phyloP scores from a whole-genome alignment of 1,139 yeast species.

The Saccharomyces hybrid region DNA sequence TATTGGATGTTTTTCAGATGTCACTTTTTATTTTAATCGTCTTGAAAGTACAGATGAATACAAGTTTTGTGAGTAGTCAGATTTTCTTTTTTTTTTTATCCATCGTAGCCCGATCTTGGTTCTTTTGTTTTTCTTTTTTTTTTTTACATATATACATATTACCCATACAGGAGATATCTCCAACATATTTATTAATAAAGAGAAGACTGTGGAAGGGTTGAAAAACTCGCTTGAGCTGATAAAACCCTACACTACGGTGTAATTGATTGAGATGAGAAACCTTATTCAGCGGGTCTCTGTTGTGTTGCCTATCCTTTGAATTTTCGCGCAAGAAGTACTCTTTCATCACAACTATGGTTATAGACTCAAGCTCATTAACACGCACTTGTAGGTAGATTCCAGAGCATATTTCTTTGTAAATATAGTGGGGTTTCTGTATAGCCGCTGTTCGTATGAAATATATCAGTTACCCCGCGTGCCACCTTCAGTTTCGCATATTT shows the following conservation, averaged over 20 bases:
- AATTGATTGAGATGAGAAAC: not conserved
- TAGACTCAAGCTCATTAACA: not conserved
- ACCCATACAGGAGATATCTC: slow-evolving; percentile 1
- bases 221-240: not conserved
- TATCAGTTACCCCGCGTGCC: not conserved
- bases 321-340: not conserved
- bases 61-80: not conserved
- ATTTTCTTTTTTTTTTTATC: not conserved
- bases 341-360: too few relatives aligned
- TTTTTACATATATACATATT: not conserved
- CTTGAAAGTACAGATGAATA: not conserved
- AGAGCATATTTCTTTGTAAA: not conserved
- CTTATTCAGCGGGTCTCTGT: not conserved
- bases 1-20: not conserved
- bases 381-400: not conserved
- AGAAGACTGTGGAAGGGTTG: not conserved
- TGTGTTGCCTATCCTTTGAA: not conserved
- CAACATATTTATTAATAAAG: not conserved
- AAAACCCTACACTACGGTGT: not conserved
- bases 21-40: not conserved
- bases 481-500: not conserved
- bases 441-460: not conserved
- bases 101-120: not conserved
- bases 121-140: not conserved
- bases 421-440: not conserved